These are phyloP conservation scores for Serendipita vermifera DNA, from an alignment of 768 basidiomycete genomes.

Conservation along the genomic window DNA sequence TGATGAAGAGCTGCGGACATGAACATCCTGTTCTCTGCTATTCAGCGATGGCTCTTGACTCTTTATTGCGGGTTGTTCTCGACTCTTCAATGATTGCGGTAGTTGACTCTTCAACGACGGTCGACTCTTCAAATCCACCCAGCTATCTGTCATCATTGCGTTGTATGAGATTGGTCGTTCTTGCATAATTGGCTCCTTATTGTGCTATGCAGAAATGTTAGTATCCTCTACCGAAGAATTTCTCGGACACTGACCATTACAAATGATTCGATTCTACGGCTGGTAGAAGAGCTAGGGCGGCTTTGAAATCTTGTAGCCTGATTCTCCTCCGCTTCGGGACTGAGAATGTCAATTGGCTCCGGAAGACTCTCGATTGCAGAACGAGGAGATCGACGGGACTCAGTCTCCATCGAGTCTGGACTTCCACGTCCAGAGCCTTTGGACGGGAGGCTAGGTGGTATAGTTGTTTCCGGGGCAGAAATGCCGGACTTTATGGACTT, in stretches of 20 bases:
- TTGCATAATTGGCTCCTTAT: not conserved
- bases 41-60: not conserved
- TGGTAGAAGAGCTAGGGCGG: not conserved
- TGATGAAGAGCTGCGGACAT: conserved; percentile 5
- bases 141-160: not conserved
- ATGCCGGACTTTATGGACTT: too few species aligned
- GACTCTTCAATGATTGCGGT: not conserved
- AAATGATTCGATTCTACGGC: not conserved
- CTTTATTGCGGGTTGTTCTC: not conserved
- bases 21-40: not conserved
- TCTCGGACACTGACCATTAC: too few species aligned
- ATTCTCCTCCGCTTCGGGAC: conserved; percentile 1
- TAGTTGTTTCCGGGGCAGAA: not conserved
- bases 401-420: conserved; percentile 6
- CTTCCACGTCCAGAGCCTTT: conserved; percentile 5
- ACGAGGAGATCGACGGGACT: not conserved
- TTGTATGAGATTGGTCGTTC: conserved; percentile 5
- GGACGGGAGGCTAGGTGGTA: not conserved
- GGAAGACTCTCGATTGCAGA: not conserved
- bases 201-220: too few species aligned
- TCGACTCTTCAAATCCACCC: not conserved
- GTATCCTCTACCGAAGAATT: too few species aligned
- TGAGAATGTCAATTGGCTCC: not conserved
- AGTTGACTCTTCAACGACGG: too few species aligned
- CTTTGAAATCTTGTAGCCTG: not conserved